Conservation (phyloP, 129 eudicot species). For the Helichrysum umbraculigerum region DNA sequence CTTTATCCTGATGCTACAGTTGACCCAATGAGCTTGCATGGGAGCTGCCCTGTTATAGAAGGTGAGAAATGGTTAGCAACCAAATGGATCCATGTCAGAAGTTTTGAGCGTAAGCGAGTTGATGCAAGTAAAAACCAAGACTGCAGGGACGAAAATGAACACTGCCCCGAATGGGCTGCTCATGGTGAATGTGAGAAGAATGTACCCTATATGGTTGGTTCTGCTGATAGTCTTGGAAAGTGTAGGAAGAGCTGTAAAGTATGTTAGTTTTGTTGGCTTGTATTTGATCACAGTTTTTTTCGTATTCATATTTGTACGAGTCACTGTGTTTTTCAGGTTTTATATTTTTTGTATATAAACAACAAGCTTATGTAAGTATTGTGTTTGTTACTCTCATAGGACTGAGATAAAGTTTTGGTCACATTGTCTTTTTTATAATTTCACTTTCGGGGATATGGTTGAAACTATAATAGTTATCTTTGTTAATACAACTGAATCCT, state of each 20-base stretch:
- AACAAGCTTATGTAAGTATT: neutral
- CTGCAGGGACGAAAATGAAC: conserved; percentile 49
- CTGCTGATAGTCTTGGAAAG: conserved; percentile 31
- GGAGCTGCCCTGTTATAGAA: conserved; percentile 82
- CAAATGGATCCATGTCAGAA: conserved; percentile 83
- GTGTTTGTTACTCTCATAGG: neutral
- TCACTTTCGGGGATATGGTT: neutral
- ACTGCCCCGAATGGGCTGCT: conserved; percentile 58
- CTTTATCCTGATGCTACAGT: conserved; percentile 70
- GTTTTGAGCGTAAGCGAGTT: conserved; percentile 40
- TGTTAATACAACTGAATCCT: no score
- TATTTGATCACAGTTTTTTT: neutral
- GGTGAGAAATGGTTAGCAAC: conserved; percentile 97
- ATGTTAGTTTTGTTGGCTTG: conserved; percentile 34
- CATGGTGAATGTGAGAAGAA: conserved; percentile 76
- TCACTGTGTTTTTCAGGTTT: neutral
- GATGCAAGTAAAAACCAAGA: conserved; percentile 18
- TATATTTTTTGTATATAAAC: no score
- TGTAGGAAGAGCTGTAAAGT: conserved; percentile 78
- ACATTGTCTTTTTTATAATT: no score
- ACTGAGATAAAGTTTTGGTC: neutral
- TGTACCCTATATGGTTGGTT: conserved; percentile 64
- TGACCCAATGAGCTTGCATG: conserved; percentile 69
- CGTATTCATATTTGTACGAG: neutral
- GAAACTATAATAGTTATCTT: no score